These are phyloP conservation scores for Chiua virens DNA, from an alignment of 768 basidiomycete genomes.

Conservation along the genomic window DNA sequence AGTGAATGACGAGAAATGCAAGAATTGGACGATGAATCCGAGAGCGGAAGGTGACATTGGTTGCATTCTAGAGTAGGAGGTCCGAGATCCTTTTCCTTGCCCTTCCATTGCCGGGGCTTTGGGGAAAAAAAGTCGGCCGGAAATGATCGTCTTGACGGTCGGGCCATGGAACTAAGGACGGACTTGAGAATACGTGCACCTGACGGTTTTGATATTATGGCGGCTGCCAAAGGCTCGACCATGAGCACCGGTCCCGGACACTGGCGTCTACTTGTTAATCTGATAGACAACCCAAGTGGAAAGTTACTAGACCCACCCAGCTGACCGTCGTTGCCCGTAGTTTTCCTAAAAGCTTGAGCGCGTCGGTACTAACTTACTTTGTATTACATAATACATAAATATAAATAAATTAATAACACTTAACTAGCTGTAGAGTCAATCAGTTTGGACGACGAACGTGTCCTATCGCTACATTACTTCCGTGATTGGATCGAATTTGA, in stretches of 20 bases:
- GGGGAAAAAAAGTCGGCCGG: slow-evolving; percentile 57
- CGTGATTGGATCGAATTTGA: too few species aligned
- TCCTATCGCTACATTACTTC: too few species aligned
- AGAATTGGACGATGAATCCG: slow-evolving; percentile 39
- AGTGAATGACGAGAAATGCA: slow-evolving; percentile 47
- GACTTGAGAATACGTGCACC: slow-evolving; percentile 28
- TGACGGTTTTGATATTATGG: slow-evolving; percentile 42
- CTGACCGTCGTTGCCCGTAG: slow-evolving; percentile 1
- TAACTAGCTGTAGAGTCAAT: too few species aligned
- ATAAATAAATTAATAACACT: slow-evolving; percentile 2
- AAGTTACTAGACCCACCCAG: slow-evolving; percentile 10
- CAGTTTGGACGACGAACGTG: background rate
- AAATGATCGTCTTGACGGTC: slow-evolving; percentile 33
- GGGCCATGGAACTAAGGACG: slow-evolving; percentile 30
- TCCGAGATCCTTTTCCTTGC: slow-evolving; percentile 48
- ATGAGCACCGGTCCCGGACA: slow-evolving; percentile 40
- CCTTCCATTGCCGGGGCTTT: slow-evolving; percentile 48
- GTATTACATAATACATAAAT: slow-evolving; percentile 22
- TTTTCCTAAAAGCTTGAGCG: background rate
- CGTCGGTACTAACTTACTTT: background rate
- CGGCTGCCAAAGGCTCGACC: slow-evolving; percentile 63
- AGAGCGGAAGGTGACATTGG: slow-evolving; percentile 25
- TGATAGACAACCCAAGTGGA: background rate
- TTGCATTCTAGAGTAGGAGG: slow-evolving; percentile 28
- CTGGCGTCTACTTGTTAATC: background rate